Base-by-base conservation (phyloP, 805 yeast genomes). In the Cyberlindnera galapagoensis region DNA sequence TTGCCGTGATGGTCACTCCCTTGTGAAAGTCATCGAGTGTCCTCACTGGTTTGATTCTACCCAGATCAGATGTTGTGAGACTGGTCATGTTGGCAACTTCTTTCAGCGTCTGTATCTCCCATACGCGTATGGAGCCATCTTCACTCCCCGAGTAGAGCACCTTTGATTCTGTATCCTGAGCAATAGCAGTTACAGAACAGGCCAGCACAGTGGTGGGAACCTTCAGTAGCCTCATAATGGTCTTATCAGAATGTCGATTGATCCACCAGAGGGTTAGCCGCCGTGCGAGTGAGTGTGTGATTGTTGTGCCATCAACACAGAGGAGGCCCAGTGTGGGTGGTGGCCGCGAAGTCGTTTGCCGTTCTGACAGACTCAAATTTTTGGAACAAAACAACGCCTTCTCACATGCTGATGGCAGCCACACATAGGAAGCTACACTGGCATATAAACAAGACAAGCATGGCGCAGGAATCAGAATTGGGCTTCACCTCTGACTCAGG, bases 401-500 rank as follows among this genome's bases (percentile, higher is more conserved):
- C n/a, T n/a, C n/a, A n/a, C n/a, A n/a, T n/a, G n/a, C n/a, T n/a
- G n/a, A n/a, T n/a, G n/a, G n/a, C 22, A 13, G 25, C 21, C 21
- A 28, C 28, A 28, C 14, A 14, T 13, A n/a, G 11, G 19, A 15
- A 15, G 17, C 14, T 9, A 23, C 13, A 10, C 26, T 17, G 34
- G 18, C 33, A 4, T 19, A 24, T 22, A 20, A 27, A 22, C 30
- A 28, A 9, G 20, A 36, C 3, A n/a, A n/a, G n/a, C n/a, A n/a
- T n/a, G n/a, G n/a, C n/a, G n/a, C n/a, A n/a, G n/a, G n/a, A n/a
- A n/a, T n/a, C n/a, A n/a, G 43, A 44, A n/a, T 55, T 49, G 34
- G 26, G 27, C 5, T 65, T 54, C 41, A 55, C 60, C 7, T 55
- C 63, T 34, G 70, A 60, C 35, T 61, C 67, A 3, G 70, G 62